These are phyloP conservation scores for Pleurotus platypus DNA, from an alignment of 768 basidiomycete species.

Conservation along the genomic window DNA sequence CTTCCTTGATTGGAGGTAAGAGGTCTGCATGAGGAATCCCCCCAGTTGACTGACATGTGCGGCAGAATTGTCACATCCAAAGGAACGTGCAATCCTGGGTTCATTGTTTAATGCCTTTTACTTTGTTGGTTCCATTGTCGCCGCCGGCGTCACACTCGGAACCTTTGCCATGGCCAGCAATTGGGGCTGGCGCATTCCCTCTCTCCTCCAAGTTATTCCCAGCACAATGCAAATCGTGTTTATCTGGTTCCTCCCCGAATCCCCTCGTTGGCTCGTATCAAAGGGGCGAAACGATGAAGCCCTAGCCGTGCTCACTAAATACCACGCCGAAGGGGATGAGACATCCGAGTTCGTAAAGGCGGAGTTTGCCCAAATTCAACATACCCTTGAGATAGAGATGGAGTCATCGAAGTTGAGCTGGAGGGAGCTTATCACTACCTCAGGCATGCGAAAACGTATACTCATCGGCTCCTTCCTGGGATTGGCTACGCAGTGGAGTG, in stretches of 20 bases:
- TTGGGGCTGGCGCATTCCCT: constrained; percentile 72
- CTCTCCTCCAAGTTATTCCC: constrained; percentile 55
- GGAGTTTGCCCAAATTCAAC: constrained; percentile 53
- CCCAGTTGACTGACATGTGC: not conserved
- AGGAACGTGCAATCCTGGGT: constrained; percentile 63
- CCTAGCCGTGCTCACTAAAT: constrained; percentile 43
- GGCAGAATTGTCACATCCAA: constrained; percentile 62
- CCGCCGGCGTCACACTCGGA: constrained; percentile 57
- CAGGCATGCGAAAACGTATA: constrained; percentile 52
- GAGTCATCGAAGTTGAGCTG: constrained; percentile 45
- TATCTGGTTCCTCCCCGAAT: constrained; percentile 59
- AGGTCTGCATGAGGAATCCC: not conserved
- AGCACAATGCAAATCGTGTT: constrained; percentile 50
- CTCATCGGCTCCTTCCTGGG: constrained; percentile 47
- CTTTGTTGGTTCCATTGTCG: constrained; percentile 57
- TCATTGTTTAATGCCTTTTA: constrained; percentile 64
- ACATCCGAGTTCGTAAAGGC: constrained; percentile 53
- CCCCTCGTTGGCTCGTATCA: constrained; percentile 62
- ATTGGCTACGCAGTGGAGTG: constrained; percentile 61
- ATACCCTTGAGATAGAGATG: constrained; percentile 49
- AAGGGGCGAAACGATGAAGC: constrained; percentile 52
- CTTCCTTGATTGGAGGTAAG: constrained; percentile 56
- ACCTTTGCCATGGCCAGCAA: constrained; percentile 56
- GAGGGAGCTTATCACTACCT: constrained; percentile 38
- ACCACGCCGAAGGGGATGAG: constrained; percentile 58